Percentiles rank a stretch among this genome's conserved stretches.
Conservation (phyloP, 1,284 basidiomycete species). For the Puccinia triticina region DNA sequence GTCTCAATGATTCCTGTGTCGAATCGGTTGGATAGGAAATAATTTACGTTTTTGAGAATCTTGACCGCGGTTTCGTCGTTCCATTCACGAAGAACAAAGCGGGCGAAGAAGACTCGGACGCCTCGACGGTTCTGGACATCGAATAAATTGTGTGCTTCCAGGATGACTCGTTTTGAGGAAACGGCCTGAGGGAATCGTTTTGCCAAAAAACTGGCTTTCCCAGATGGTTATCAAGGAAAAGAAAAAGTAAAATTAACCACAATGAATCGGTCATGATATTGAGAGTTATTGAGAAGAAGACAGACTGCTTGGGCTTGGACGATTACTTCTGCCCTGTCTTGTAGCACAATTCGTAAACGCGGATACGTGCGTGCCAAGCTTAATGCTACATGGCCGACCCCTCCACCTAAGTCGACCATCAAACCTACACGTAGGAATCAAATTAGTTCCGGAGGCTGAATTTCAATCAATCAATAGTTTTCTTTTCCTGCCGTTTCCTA, state of each 20-base stretch:
- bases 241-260: not conserved
- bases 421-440: conserved; percentile 21
- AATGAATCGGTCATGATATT: not conserved
- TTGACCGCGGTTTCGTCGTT: conserved; percentile 43
- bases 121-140: conserved; percentile 44
- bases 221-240: not conserved
- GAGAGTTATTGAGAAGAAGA: not conserved
- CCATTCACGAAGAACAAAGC: conserved; percentile 51
- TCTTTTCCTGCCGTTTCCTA: conserved; percentile 37
- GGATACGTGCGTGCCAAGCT: conserved; percentile 46
- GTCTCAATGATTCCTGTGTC: not conserved
- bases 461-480: not conserved
- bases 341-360: conserved; percentile 39
- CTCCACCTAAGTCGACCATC: conserved; percentile 42
- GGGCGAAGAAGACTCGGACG: conserved; percentile 44
- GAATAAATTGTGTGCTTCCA: conserved; percentile 50
- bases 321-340: conserved; percentile 47
- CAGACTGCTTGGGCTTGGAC: conserved; percentile 37
- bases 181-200: conserved; percentile 49
- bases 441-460: not conserved
- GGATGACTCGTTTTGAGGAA: conserved; percentile 36
- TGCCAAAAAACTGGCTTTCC: conserved; percentile 45
- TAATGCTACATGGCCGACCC: conserved; percentile 47
- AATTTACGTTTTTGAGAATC: conserved; percentile 36
- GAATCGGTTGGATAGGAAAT: not conserved